Conservation (phyloP, 2,329 filamentous ascomycete species). For the Alternaria sp. region DNA sequence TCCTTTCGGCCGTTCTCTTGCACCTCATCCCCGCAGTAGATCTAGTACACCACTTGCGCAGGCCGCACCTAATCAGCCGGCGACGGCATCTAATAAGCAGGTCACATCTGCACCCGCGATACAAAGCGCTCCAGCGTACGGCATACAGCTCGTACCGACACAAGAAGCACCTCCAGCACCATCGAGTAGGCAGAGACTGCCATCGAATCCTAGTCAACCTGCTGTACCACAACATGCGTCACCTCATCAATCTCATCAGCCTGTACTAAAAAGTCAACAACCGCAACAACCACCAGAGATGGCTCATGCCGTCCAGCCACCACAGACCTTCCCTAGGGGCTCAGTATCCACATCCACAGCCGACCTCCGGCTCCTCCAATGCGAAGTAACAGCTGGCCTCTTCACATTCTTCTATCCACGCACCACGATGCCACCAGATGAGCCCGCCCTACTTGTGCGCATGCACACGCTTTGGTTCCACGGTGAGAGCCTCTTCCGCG, state of each 20-base stretch:
- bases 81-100: conserved; percentile 22
- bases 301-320: conserved; percentile 11
- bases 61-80: conserved; percentile 28
- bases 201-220: conserved; percentile 17
- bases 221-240: conserved; percentile 17
- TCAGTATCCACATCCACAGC: conserved; percentile 14
- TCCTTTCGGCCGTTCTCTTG: conserved; percentile 33
- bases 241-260: conserved; percentile 12
- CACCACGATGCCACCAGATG: conserved; percentile 33
- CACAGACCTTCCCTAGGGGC: conserved; percentile 13
- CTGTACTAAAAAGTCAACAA: conserved; percentile 40
- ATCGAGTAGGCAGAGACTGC: conserved; percentile 14
- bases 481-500: conserved; percentile 37
- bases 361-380: conserved; percentile 42
- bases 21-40: conserved; percentile 39
- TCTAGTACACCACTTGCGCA: conserved; percentile 41
- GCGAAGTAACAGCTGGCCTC: conserved; percentile 43
- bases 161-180: conserved; percentile 20
- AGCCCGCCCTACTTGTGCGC: conserved; percentile 34
- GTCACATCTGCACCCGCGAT: conserved; percentile 20
- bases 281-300: conserved; percentile 22
- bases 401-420: conserved; percentile 44
- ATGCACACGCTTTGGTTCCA: conserved; percentile 43
- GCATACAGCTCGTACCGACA: conserved; percentile 29
- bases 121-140: conserved; percentile 29